These are phyloP conservation scores for Schrenkiella parvula DNA, from an alignment of 345 rosid species.

Conservation along the genomic window DNA sequence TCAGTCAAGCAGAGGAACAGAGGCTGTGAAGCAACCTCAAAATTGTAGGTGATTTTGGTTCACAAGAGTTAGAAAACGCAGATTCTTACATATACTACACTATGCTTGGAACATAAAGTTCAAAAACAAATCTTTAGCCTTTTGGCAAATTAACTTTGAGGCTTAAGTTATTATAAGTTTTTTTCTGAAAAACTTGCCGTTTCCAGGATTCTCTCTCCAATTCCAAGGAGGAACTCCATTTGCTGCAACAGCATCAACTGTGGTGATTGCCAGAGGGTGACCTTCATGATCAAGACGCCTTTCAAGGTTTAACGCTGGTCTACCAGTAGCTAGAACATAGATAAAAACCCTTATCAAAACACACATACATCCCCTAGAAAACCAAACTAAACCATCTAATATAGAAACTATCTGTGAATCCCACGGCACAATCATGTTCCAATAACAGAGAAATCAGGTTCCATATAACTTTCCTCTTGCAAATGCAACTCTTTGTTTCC, in stretches of 20 bases:
- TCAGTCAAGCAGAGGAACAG: neutral
- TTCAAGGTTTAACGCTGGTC: constrained; percentile 88
- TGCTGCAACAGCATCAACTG: constrained; percentile 78
- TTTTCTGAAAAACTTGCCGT: constrained; percentile 42
- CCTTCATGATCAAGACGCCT: constrained; percentile 94
- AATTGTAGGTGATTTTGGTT: neutral
- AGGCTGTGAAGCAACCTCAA: neutral
- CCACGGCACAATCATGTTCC: neutral
- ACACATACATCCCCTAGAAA: neutral
- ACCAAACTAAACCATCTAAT: constrained; percentile 3
- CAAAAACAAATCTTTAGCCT: neutral
- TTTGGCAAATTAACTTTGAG: neutral
- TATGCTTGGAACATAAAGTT: constrained; percentile 10
- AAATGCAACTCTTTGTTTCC: constrained; percentile 1
- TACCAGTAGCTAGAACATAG: constrained; percentile 56
- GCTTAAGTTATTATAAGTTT: constrained; percentile 1
- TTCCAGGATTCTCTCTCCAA: constrained; percentile 92
- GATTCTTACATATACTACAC: constrained; percentile 11
- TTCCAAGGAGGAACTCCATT: constrained; percentile 97
- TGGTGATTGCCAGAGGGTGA: constrained; percentile 79
- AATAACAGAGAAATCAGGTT: neutral
- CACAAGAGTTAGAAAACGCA: neutral
- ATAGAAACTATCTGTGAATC: neutral
- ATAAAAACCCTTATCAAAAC: constrained; percentile 3
- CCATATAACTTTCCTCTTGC: neutral